These are phyloP conservation scores for Talaromyces stipitatus DNA, from an alignment of 495 filamentous ascomycete species.

Conservation along the genomic window DNA sequence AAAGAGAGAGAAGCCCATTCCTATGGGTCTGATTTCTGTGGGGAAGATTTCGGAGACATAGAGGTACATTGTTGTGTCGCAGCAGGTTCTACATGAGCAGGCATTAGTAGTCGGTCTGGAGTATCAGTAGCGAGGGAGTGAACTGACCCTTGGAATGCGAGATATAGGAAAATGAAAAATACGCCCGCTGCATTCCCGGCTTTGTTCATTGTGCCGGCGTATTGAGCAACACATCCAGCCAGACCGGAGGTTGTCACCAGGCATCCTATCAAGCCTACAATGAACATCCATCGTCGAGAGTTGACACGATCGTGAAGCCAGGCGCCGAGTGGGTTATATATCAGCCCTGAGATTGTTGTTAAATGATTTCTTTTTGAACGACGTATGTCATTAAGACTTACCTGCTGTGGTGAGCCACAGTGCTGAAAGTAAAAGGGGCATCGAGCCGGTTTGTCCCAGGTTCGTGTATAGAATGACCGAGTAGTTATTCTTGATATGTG, in stretches of 20 bases:
- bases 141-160: constrained; percentile 35
- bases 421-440: constrained; percentile 41
- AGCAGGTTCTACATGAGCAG: constrained; percentile 25
- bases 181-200: constrained; percentile 38
- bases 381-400: constrained; percentile 6
- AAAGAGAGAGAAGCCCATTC: constrained; percentile 38
- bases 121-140: background rate
- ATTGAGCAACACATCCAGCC: constrained; percentile 34
- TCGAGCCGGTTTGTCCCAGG: constrained; percentile 34
- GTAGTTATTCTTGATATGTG: constrained; percentile 33
- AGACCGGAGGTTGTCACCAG: constrained; percentile 31
- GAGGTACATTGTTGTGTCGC: constrained; percentile 45
- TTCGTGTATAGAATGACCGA: constrained; percentile 40
- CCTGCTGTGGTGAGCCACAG: constrained; percentile 39
- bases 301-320: constrained; percentile 39
- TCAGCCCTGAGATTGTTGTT: constrained; percentile 17
- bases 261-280: constrained; percentile 33
- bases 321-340: constrained; percentile 40
- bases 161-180: constrained; percentile 41
- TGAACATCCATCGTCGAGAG: constrained; percentile 37
- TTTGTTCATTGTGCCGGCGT: constrained; percentile 34
- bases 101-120: background rate
- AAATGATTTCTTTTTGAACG: constrained; percentile 4
- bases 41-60: constrained; percentile 47
- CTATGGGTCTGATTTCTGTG: constrained; percentile 38